A percentile compares a stretch with the other conserved stretches of the same genome.
These are phyloP conservation scores for Hemileia vastatrix DNA, from an alignment of 1,284 basidiomycete species.

Conservation along the genomic window DNA sequence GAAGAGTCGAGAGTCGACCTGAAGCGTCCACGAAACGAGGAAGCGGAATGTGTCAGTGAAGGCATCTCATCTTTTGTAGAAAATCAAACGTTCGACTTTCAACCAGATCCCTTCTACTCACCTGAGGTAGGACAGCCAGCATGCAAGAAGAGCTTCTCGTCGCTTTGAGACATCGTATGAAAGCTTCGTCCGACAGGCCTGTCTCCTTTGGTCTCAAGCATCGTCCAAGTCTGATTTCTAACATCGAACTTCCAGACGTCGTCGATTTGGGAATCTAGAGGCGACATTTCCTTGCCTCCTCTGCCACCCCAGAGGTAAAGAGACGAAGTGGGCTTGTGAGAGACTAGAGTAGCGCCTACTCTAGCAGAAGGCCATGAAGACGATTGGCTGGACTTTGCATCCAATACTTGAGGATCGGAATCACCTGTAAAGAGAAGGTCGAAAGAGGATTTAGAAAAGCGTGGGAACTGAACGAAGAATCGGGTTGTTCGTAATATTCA, in stretches of 20 bases:
- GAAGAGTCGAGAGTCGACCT: conserved; percentile 44
- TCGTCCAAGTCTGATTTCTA: conserved; percentile 32
- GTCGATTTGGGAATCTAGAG: conserved; percentile 32
- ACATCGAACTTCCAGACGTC: conserved; percentile 29
- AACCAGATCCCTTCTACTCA: too few relatives aligned
- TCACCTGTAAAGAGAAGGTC: too few relatives aligned
- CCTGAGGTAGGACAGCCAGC: conserved; percentile 48
- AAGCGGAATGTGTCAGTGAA: neutral
- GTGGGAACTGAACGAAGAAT: too few relatives aligned
- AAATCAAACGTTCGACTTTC: neutral
- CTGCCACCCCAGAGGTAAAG: conserved; percentile 50
- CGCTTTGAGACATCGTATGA: conserved; percentile 40
- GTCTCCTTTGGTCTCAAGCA: conserved; percentile 32
- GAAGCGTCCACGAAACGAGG: too few relatives aligned
- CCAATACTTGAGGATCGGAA: too few relatives aligned
- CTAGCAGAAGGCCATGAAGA: conserved; percentile 39
- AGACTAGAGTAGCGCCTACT: conserved; percentile 45
- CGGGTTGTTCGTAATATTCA: too few relatives aligned
- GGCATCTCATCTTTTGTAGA: neutral
- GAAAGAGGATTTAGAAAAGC: too few relatives aligned
- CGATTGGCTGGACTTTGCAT: too few relatives aligned
- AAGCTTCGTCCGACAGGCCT: conserved; percentile 40
- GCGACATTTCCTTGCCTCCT: conserved; percentile 47
- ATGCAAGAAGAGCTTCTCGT: conserved; percentile 46
- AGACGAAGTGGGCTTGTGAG: conserved; percentile 26